These are phyloP conservation scores for Glarea lozoyensis DNA, from an alignment of 495 filamentous ascomycete genomes.

Conservation along the genomic window DNA sequence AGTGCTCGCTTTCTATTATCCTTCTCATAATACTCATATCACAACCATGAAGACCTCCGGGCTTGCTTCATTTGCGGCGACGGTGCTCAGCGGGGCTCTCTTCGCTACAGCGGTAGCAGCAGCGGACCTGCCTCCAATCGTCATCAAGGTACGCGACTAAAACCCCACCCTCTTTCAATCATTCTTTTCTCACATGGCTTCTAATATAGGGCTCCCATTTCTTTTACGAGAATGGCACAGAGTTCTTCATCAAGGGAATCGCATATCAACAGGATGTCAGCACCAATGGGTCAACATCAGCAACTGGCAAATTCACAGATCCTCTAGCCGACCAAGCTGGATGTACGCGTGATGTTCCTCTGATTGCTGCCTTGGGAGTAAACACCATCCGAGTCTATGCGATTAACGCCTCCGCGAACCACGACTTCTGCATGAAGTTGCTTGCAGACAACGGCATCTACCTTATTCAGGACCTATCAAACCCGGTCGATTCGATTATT, in stretches of 20 bases:
- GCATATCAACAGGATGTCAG: slow-evolving; percentile 68
- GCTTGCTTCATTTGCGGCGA: slow-evolving; percentile 17
- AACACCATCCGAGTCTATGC: slow-evolving; percentile 94
- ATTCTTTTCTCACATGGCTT: too few relatives aligned
- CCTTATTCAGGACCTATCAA: slow-evolving; percentile 78
- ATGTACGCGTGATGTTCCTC: slow-evolving; percentile 79
- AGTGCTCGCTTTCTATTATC: too few relatives aligned
- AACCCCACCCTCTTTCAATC: too few relatives aligned
- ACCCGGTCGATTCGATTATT: slow-evolving; percentile 75
- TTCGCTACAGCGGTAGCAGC: slow-evolving; percentile 25
- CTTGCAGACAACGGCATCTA: slow-evolving; percentile 87
- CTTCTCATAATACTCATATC: background rate
- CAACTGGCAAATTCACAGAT: slow-evolving; percentile 39
- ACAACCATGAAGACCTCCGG: slow-evolving; percentile 20
- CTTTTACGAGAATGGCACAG: slow-evolving; percentile 54
- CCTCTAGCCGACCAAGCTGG: slow-evolving; percentile 61
- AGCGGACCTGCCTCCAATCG: slow-evolving; percentile 34
- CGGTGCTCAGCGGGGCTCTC: slow-evolving; percentile 18
- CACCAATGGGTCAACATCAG: slow-evolving; percentile 26
- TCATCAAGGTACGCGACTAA: slow-evolving; percentile 26
- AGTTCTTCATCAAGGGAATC: slow-evolving; percentile 85
- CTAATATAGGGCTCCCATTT: slow-evolving; percentile 58
- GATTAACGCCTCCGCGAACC: slow-evolving; percentile 70
- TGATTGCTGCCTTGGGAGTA: slow-evolving; percentile 64
- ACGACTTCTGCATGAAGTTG: slow-evolving; percentile 76